Evolutionary conservation across 495 filamentous ascomycete species (phyloP).

Genomic region (Pseudomonodictys pantanalensis): DNA sequence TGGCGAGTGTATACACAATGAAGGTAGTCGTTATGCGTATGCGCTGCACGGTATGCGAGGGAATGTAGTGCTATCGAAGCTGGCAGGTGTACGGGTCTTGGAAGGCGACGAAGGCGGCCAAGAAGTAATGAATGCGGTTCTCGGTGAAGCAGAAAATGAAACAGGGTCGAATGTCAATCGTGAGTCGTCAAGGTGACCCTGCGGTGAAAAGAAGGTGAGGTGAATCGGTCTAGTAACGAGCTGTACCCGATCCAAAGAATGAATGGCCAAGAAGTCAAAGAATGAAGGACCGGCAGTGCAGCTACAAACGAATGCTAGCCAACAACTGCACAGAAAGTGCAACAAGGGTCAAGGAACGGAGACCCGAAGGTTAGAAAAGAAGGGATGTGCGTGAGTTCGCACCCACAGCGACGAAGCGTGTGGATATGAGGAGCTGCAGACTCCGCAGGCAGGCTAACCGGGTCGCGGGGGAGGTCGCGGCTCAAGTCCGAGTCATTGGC

Average conservation of each 20-base stretch:
- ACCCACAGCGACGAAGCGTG: conserved; percentile 1
- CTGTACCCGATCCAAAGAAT: too few relatives aligned
- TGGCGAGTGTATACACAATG: neutral
- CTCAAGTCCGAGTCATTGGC: conserved; percentile 16
- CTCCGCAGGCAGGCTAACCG: neutral
- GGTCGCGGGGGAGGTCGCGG: neutral
- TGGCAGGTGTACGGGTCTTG: neutral
- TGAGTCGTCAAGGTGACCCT: too few relatives aligned
- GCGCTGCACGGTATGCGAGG: conserved; percentile 5
- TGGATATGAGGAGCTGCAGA: conserved; percentile 29
- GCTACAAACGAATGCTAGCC: conserved; percentile 1
- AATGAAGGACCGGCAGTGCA: neutral
- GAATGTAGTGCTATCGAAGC: neutral
- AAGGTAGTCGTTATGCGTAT: neutral
- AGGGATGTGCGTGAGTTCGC: neutral
- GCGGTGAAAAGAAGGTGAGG: too few relatives aligned
- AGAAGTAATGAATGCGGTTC: too few relatives aligned
- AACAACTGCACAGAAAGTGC: neutral
- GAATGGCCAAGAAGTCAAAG: too few relatives aligned
- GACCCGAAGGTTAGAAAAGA: neutral
- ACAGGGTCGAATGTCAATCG: too few relatives aligned
- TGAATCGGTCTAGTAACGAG: too few relatives aligned
- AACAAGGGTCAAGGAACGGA: neutral
- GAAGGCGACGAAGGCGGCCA: neutral
- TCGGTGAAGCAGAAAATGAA: too few relatives aligned